Conservation (phyloP, 805 yeast genomes). For the Nakazawaea peltata region DNA sequence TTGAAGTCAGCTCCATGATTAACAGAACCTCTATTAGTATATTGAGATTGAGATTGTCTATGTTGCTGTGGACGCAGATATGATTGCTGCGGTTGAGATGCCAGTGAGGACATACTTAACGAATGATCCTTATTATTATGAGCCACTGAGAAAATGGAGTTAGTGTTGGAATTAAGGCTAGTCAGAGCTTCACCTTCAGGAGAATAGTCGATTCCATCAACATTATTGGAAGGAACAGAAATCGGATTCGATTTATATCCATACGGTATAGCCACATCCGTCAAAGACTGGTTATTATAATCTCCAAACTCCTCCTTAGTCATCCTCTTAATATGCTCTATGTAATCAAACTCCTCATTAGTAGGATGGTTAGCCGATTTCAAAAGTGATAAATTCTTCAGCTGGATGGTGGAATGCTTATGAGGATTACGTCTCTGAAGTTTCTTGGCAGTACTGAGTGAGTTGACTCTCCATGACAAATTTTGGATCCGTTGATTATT, state of each 20-base stretch:
- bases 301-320: slow-evolving; percentile 26
- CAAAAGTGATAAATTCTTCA: slow-evolving; percentile 13
- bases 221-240: not conserved
- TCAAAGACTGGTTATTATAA: slow-evolving; percentile 12
- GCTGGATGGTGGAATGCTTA: slow-evolving; percentile 11
- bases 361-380: slow-evolving; percentile 14
- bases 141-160: slow-evolving; percentile 16
- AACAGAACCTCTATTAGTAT: not conserved
- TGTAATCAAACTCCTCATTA: slow-evolving; percentile 23
- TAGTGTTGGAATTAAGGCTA: slow-evolving; percentile 13
- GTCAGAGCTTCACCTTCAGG: slow-evolving; percentile 17
- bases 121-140: slow-evolving; percentile 10
- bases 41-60: not conserved
- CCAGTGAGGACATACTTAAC: slow-evolving; percentile 10
- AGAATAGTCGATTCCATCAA: slow-evolving; percentile 12
- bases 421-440: slow-evolving; percentile 4
- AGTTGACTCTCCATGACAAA: slow-evolving; percentile 26
- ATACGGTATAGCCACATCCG: slow-evolving; percentile 1
- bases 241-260: slow-evolving; percentile 12
- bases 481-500: slow-evolving; percentile 26
- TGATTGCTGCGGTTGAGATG: slow-evolving; percentile 2
- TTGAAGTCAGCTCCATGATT: slow-evolving; percentile 13
- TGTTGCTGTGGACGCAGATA: slow-evolving; percentile 8
- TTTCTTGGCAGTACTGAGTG: slow-evolving; percentile 2
- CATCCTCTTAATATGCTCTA: slow-evolving; percentile 27